Evolutionary conservation across 495 filamentous ascomycete genomes (phyloP).

Genomic region (Penicillium paradoxum): DNA sequence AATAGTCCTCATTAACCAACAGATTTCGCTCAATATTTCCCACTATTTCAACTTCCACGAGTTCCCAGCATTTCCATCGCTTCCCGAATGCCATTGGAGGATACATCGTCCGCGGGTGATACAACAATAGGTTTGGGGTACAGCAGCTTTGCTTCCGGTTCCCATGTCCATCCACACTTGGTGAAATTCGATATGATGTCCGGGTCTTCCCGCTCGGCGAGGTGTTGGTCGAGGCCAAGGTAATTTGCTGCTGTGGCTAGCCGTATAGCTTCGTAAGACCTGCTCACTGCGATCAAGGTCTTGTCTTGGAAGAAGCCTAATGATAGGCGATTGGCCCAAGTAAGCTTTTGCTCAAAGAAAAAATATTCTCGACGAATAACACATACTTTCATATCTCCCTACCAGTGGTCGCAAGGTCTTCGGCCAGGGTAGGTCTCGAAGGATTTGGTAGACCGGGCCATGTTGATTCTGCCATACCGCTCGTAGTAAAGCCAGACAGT

Average conservation of each 20-base stretch:
- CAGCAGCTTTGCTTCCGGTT: slow-evolving; percentile 35
- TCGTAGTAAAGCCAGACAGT: slow-evolving; percentile 41
- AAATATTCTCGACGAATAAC: background rate
- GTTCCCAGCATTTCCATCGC: slow-evolving; percentile 35
- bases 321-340: slow-evolving; percentile 1
- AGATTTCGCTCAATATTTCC: background rate
- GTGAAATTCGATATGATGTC: slow-evolving; percentile 36
- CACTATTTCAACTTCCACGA: slow-evolving; percentile 16
- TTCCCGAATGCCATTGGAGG: slow-evolving; percentile 27
- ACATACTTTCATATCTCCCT: slow-evolving; percentile 40
- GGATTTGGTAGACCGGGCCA: slow-evolving; percentile 37
- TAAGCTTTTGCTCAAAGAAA: background rate
- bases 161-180: slow-evolving; percentile 44
- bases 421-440: slow-evolving; percentile 43
- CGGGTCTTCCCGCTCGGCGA: slow-evolving; percentile 29
- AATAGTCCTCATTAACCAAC: background rate
- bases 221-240: slow-evolving; percentile 37
- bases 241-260: slow-evolving; percentile 41
- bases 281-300: slow-evolving; percentile 44
- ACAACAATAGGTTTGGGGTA: slow-evolving; percentile 33
- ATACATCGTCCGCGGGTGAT: slow-evolving; percentile 19
- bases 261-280: slow-evolving; percentile 46
- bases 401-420: slow-evolving; percentile 35
- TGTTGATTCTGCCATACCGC: slow-evolving; percentile 48
- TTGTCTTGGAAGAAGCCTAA: slow-evolving; percentile 44